Percentiles rank a stretch among this genome's conserved stretches.
Evolutionary conservation across 805 yeast genomes (phyloP).

Genomic region (Vanderwaltozyma tropicalis): DNA sequence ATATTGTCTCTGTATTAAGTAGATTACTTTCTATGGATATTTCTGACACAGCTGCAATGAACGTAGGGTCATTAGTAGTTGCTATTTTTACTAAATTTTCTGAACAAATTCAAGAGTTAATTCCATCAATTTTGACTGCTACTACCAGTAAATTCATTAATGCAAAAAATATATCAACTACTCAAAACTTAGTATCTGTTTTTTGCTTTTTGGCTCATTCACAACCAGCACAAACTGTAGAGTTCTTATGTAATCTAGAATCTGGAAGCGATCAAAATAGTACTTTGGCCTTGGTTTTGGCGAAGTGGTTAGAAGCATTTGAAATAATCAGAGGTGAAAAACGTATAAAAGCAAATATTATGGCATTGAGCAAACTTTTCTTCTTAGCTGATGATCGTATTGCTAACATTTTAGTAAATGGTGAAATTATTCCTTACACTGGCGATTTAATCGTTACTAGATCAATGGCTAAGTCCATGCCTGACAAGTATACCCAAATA

Average conservation of each 20-base stretch:
- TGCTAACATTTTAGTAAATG: conserved; percentile 50
- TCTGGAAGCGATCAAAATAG: conserved; percentile 22
- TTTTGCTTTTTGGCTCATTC: conserved; percentile 59
- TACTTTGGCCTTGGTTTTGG: conserved; percentile 49
- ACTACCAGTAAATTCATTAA: conserved; percentile 55
- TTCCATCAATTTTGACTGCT: conserved; percentile 56
- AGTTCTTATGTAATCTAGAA: conserved; percentile 41
- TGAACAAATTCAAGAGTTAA: conserved; percentile 27
- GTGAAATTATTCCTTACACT: conserved; percentile 57
- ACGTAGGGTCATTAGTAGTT: conserved; percentile 56
- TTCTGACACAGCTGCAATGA: conserved; percentile 73
- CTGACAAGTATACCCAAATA: conserved; percentile 51
- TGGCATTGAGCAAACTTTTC: conserved; percentile 62
- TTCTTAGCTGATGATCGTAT: conserved; percentile 47
- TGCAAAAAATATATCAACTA: conserved; percentile 61
- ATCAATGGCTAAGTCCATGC: conserved; percentile 64
- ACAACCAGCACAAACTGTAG: conserved; percentile 53
- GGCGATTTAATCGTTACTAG: conserved; percentile 68
- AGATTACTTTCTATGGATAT: conserved; percentile 60
- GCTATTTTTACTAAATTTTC: conserved; percentile 48
- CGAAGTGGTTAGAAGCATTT: conserved; percentile 77
- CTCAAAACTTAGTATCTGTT: conserved; percentile 67
- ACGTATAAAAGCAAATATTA: conserved; percentile 52
- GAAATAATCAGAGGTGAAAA: conserved; percentile 73
- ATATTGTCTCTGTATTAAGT: conserved; percentile 43